These are phyloP conservation scores for Aristolochia californica DNA, from an alignment of 164 flowering plant genomes.

Conservation along the genomic window DNA sequence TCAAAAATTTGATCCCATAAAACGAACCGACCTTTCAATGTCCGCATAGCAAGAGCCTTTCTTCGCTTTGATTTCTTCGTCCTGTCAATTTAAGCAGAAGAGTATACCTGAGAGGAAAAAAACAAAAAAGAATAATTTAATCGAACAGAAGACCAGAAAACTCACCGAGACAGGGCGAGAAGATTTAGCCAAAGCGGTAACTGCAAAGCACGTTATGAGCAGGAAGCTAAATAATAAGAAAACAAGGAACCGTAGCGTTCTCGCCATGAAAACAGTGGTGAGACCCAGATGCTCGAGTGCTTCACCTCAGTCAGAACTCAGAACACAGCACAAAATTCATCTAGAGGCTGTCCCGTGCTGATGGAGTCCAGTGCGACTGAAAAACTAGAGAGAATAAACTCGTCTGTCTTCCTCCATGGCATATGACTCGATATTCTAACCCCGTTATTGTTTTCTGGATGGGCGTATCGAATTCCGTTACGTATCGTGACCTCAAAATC, in stretches of 20 bases:
- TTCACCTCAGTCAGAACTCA: too few species aligned
- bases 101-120: background rate
- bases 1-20: background rate
- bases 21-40: slow-evolving; percentile 45
- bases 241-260: too few species aligned
- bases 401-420: too few species aligned
- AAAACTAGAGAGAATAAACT: too few species aligned
- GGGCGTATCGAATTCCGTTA: too few species aligned
- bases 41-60: slow-evolving; percentile 57
- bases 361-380: too few species aligned
- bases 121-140: background rate
- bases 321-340: background rate
- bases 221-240: too few species aligned
- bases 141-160: background rate
- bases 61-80: slow-evolving; percentile 42
- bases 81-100: slow-evolving; percentile 14
- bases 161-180: slow-evolving; percentile 15
- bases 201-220: background rate
- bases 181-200: slow-evolving; percentile 15
- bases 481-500: too few species aligned
- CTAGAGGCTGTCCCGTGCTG: too few species aligned
- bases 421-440: too few species aligned
- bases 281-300: too few species aligned
- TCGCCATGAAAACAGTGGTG: background rate
- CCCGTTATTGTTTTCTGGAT: too few species aligned